A percentile compares a stretch with the other conserved stretches of the same genome.
Conservation (phyloP, 1,139 yeast genomes). For the Scheffersomyces cryptocercus region DNA sequence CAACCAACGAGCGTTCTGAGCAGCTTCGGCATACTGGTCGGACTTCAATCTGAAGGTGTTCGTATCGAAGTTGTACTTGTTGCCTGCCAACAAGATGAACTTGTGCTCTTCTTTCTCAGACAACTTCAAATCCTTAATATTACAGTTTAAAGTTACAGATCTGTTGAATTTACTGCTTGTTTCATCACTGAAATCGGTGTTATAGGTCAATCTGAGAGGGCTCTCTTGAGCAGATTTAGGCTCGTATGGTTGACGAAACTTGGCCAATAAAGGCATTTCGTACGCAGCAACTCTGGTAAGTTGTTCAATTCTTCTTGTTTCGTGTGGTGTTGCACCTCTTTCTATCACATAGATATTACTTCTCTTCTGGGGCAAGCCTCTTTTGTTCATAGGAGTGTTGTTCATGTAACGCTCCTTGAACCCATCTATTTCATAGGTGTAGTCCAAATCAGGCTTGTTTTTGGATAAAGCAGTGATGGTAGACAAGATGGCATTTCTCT, state of each 20-base stretch:
- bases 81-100: constrained; percentile 75
- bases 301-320: constrained; percentile 38
- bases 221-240: constrained; percentile 44
- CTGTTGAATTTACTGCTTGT: constrained; percentile 62
- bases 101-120: constrained; percentile 61
- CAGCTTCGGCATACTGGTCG: constrained; percentile 67
- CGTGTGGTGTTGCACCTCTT: constrained; percentile 40
- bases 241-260: constrained; percentile 65
- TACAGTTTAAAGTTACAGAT: constrained; percentile 64
- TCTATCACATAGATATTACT: constrained; percentile 41
- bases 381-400: constrained; percentile 39
- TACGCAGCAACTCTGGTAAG: constrained; percentile 84
- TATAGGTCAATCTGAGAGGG: constrained; percentile 69
- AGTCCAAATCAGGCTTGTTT: constrained; percentile 39
- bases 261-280: constrained; percentile 82
- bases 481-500: constrained; percentile 48
- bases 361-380: constrained; percentile 44
- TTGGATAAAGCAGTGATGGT: constrained; percentile 36
- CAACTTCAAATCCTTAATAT: constrained; percentile 56
- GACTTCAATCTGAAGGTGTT: constrained; percentile 64
- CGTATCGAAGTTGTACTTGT: constrained; percentile 65
- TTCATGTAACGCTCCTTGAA: constrained; percentile 49
- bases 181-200: constrained; percentile 72
- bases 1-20: constrained; percentile 81
- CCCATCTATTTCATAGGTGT: constrained; percentile 47